phyloP scores from a whole-genome alignment of 2,329 filamentous ascomycete genomes.

The Fusarium proliferatum region DNA sequence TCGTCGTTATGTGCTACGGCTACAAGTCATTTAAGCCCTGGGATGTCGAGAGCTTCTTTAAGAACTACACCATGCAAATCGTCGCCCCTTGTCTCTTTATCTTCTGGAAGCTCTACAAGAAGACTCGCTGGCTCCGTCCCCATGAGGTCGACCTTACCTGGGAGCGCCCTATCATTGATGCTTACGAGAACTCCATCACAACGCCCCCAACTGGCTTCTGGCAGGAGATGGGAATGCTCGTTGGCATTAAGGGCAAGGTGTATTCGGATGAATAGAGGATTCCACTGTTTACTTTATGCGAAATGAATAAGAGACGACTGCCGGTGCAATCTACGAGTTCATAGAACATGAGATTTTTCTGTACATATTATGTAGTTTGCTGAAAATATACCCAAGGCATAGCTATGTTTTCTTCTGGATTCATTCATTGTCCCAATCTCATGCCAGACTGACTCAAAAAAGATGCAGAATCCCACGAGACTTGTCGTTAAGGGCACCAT shows the following conservation, averaged over 20 bases:
- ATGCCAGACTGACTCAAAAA: background rate
- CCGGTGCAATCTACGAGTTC: conserved; percentile 20
- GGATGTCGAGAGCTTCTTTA: conserved; percentile 59
- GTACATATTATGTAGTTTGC: conserved; percentile 15
- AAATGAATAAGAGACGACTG: conserved; percentile 8
- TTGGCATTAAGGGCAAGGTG: conserved; percentile 31
- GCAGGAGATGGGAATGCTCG: conserved; percentile 58
- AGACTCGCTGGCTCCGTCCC: conserved; percentile 64
- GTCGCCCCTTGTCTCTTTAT: conserved; percentile 64
- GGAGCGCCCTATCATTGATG: conserved; percentile 69
- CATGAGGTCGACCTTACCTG: conserved; percentile 69
- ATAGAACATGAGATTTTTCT: conserved; percentile 26
- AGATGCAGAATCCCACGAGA: background rate
- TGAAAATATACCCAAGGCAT: conserved; percentile 43
- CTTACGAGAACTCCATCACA: conserved; percentile 64
- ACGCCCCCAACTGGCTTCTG: conserved; percentile 65
- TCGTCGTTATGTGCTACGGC: conserved; percentile 64
- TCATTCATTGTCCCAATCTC: background rate
- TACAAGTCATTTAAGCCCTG: conserved; percentile 65
- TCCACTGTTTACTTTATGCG: background rate
- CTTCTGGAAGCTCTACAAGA: conserved; percentile 72
- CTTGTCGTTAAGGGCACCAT: background rate
- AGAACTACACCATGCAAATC: conserved; percentile 68
- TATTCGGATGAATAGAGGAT: conserved; percentile 6
- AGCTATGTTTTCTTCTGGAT: conserved; percentile 18